Evolutionary conservation across 805 yeast genomes (phyloP), one percentile per base, ranked within the genome.

Genomic region (Blastobotrys americana): DNA sequence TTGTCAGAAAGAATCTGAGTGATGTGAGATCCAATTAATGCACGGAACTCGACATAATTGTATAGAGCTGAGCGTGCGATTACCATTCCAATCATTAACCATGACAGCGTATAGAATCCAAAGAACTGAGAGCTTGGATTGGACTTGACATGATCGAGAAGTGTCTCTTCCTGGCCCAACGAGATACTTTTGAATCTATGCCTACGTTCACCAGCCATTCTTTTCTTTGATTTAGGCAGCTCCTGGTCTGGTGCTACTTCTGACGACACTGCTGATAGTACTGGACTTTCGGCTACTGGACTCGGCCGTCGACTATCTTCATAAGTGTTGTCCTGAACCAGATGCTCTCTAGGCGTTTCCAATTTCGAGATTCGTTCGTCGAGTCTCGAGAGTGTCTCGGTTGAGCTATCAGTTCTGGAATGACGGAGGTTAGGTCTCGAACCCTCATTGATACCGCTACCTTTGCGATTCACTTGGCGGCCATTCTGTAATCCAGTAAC

Each of bases 71-170:
- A 72, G 46, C 78, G 77, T 23, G 52, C 34, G 6, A 60, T 49
- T 28, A 42, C 17, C 13, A 58, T 48, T 20, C 49, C 54, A 2
- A 55, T 43, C 5, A 54, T 49, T 15, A 60, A 53, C 67, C 68
- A 64, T 47, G 63, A 55, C 45, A 88, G 72, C 3, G 86, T 81
- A 61, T 79, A 90, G 48, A 93, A 73, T 2, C 97, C 97, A 53
- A 76, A 78, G 60, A 85, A 88, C 44, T 52, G 44, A 13, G 64
- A 55, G 33, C 53, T 33, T 25, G 44, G 36, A 55, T 63, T 56
- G 23, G 56, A 53, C 28, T 55, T 53, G 13, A 53, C 38, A 8
- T 25, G 31, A 40, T 63, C 68, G 13, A 63, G 48, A 19, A 61
- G 54, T 19, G 59, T 55, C 13, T 51, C 45, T 18, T 54, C 52